A percentile compares a stretch with the other conserved stretches of the same genome.
Evolutionary conservation across 2,329 filamentous ascomycete species (phyloP).

Genomic region (Alternaria hordeiaustralica): DNA sequence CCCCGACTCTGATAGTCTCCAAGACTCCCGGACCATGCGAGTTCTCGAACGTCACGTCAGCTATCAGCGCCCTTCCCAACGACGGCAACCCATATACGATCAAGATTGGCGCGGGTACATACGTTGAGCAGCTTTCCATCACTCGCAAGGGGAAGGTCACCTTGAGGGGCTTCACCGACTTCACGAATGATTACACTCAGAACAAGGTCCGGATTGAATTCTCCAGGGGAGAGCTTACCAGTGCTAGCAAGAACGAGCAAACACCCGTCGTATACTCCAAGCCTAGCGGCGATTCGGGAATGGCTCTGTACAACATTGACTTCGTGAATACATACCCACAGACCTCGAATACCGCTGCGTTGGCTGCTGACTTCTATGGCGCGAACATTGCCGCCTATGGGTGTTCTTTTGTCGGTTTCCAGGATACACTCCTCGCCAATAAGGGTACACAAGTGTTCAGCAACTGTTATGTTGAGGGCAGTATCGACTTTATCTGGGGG

Average conservation of each 20-base stretch:
- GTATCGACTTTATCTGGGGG: constrained; percentile 65
- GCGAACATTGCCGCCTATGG: constrained; percentile 62
- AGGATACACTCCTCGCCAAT: constrained; percentile 56
- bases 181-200: constrained; percentile 43
- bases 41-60: constrained; percentile 53
- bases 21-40: constrained; percentile 40
- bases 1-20: constrained; percentile 45
- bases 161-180: constrained; percentile 44
- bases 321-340: constrained; percentile 46
- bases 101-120: constrained; percentile 51
- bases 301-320: constrained; percentile 46
- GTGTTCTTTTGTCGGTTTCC: constrained; percentile 60
- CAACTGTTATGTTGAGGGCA: constrained; percentile 62
- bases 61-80: constrained; percentile 53
- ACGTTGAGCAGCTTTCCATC: constrained; percentile 52
- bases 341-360: constrained; percentile 41
- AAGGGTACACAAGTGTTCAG: constrained; percentile 62
- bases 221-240: constrained; percentile 50
- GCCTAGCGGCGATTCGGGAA: constrained; percentile 27
- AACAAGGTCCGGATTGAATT: constrained; percentile 51
- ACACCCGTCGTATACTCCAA: constrained; percentile 56
- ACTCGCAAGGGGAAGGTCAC: constrained; percentile 53
- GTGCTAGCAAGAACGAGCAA: constrained; percentile 50
- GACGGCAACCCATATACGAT: constrained; percentile 52
- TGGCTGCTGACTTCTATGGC: constrained; percentile 58